Conservation (phyloP, 768 basidiomycete species). For the Rhizopogon vinicolor region DNA sequence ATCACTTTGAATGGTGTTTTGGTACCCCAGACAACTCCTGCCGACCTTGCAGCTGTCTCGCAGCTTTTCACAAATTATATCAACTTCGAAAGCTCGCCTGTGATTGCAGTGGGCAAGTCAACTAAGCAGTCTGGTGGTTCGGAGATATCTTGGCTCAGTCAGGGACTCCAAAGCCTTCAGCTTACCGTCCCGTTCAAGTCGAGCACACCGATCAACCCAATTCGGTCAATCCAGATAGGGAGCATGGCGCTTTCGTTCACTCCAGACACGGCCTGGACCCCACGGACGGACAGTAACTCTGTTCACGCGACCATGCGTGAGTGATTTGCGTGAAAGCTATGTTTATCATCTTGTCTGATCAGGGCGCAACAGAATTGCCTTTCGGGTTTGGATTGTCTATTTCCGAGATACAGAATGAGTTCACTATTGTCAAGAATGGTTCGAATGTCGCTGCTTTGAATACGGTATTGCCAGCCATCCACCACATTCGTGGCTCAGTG, state of each 20-base stretch:
- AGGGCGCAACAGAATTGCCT: slow-evolving; percentile 47
- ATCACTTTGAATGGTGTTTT: slow-evolving; percentile 57
- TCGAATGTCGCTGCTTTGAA: slow-evolving; percentile 51
- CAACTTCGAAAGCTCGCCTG: slow-evolving; percentile 54
- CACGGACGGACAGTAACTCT: slow-evolving; percentile 51
- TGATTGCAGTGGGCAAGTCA: slow-evolving; percentile 56
- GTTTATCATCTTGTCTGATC: background rate
- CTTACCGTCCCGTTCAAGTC: slow-evolving; percentile 60
- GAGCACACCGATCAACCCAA: slow-evolving; percentile 50
- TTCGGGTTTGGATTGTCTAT: slow-evolving; percentile 65
- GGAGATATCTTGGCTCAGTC: slow-evolving; percentile 61
- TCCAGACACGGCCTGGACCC: slow-evolving; percentile 49
- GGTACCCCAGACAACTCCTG: slow-evolving; percentile 43
- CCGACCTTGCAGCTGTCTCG: slow-evolving; percentile 46
- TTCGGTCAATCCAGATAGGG: slow-evolving; percentile 59
- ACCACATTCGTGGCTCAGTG: background rate
- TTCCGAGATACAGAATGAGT: slow-evolving; percentile 58
- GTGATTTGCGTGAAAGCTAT: slow-evolving; percentile 9
- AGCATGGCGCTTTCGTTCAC: slow-evolving; percentile 55
- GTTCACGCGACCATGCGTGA: slow-evolving; percentile 55
- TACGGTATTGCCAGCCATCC: slow-evolving; percentile 35
- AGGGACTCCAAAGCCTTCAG: slow-evolving; percentile 51
- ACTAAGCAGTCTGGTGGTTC: slow-evolving; percentile 54
- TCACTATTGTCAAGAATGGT: slow-evolving; percentile 54
- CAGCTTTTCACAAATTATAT: slow-evolving; percentile 68